Evolutionary conservation across 83 land plant species (phyloP), one percentile per base, ranked within the genome.

Genomic region (Diphasiastrum complanatum): DNA sequence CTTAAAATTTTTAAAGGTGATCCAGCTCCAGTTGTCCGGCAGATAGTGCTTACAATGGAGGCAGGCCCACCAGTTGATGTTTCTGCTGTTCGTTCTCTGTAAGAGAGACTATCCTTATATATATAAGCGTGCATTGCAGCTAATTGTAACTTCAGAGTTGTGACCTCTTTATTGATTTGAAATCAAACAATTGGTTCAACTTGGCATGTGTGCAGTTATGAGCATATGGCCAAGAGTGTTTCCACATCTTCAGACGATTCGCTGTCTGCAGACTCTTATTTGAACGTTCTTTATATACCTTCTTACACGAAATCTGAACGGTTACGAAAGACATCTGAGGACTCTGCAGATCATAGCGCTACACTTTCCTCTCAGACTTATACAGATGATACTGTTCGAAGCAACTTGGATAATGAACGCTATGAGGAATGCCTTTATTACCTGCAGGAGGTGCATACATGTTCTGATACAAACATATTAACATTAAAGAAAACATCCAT

Each of bases 261-360:
- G 59, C 87, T 95, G 49, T 95, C 99, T 63, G 97, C 99, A n/a
- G 99, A 95, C 76, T 73, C 99, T 26, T 95, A 95, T 73, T 75
- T 95, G 35, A 95, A 90, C 72, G 89, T 95, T 51, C 71, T 95
- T 5, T 79, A 95, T 64, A 83, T 95, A 82, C 99, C 99, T 48
- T 78, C 97, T 45, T 90, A 86, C 61, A 91, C 85, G 24, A 95
- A 90, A 55, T 81, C 89, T 30, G 99, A 90, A 64, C 78, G 82
- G 56, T 83, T 89, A 27, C 75, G 93, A 47, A 58, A 70, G 37
- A 74, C 65, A 53, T 71, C 65, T 41, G 87, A 81, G 66, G 84
- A 75, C 31, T 64, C 75, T 57, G 40, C 77, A 38, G 83, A 77
- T 55, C 54, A 53, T 60, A 68, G 48, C 51, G 81, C 78, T 36